These are phyloP conservation scores for Geopyxis carbonaria DNA, from an alignment of 495 filamentous ascomycete species.

Conservation along the genomic window DNA sequence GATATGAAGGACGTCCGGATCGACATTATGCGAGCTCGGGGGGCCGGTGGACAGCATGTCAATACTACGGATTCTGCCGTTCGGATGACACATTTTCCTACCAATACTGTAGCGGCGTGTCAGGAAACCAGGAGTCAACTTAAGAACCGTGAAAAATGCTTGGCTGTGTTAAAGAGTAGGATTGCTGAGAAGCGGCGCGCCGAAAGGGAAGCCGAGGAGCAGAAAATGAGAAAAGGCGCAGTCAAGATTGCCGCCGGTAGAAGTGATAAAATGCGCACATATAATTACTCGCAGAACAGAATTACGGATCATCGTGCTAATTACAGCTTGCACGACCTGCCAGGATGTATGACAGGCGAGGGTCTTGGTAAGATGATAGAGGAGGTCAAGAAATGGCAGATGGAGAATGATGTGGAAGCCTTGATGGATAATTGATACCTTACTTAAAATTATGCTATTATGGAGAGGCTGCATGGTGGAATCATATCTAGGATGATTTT, in stretches of 20 bases:
- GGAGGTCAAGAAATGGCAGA: conserved; percentile 63
- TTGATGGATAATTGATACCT: too few species aligned
- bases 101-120: conserved; percentile 67
- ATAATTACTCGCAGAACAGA: conserved; percentile 83
- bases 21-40: conserved; percentile 81
- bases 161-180: conserved; percentile 66
- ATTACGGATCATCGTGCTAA: conserved; percentile 90
- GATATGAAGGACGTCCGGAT: conserved; percentile 67
- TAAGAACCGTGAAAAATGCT: conserved; percentile 69
- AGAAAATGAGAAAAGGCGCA: conserved; percentile 51
- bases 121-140: conserved; percentile 87
- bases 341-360: conserved; percentile 57
- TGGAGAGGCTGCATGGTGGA: too few species aligned
- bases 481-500: too few species aligned
- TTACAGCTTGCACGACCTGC: conserved; percentile 62
- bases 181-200: conserved; percentile 67
- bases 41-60: conserved; percentile 91
- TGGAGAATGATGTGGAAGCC: conserved; percentile 55
- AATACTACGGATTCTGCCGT: conserved; percentile 96
- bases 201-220: conserved; percentile 67
- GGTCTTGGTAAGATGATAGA: conserved; percentile 61
- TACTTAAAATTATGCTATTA: too few species aligned
- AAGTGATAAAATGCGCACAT: conserved; percentile 85
- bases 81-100: conserved; percentile 81
- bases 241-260: conserved; percentile 69